Conservation (phyloP, 2,329 filamentous ascomycete genomes). For the Blumeria hordei region DNA sequence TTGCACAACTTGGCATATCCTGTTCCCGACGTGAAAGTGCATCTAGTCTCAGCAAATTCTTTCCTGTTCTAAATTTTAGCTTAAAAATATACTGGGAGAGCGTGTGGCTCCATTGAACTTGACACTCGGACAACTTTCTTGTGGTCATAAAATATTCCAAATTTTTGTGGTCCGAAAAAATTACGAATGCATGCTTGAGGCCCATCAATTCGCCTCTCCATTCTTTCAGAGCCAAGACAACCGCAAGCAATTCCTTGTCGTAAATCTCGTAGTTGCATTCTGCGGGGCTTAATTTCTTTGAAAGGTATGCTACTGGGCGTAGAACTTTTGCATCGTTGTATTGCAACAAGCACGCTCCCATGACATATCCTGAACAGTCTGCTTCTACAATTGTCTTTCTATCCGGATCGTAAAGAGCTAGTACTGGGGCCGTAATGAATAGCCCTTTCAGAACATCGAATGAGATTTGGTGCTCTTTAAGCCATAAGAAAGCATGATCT, state of each 20-base stretch:
- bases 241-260: neutral
- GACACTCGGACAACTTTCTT: neutral
- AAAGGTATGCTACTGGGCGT: neutral
- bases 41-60: neutral
- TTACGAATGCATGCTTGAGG: neutral
- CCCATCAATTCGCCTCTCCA: neutral
- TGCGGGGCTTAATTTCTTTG: neutral
- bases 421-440: neutral
- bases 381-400: neutral
- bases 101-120: neutral
- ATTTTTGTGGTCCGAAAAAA: neutral
- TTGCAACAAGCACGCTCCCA: neutral
- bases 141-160: neutral
- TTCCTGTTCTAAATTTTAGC: neutral
- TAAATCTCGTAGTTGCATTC: slow-evolving; percentile 1
- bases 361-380: neutral
- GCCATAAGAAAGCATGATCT: neutral
- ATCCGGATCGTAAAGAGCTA: neutral
- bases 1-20: neutral
- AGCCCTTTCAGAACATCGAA: neutral
- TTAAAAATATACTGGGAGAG: neutral
- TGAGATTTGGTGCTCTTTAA: neutral
- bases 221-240: neutral
- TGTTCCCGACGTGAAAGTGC: neutral
- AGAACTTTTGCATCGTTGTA: neutral